phyloP scores from a whole-genome alignment of 2,329 filamentous ascomycete genomes.

The Cladophialophora carrionii region DNA sequence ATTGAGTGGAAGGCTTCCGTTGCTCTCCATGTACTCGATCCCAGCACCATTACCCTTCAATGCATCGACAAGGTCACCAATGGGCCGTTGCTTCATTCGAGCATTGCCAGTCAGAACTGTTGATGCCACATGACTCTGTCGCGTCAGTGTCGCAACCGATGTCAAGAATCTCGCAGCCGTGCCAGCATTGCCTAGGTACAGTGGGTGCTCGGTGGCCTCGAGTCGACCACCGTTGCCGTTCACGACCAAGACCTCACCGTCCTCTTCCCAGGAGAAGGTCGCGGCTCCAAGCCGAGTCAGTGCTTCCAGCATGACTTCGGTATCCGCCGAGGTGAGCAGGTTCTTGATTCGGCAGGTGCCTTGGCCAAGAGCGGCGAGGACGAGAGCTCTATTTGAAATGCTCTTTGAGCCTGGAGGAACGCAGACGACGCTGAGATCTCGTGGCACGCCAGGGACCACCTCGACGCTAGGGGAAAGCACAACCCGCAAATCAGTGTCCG shows the following conservation, averaged over 20 bases:
- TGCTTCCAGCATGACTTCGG: constrained; percentile 95
- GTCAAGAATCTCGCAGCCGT: constrained; percentile 95
- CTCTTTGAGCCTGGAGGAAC: constrained; percentile 95
- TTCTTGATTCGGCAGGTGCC: constrained; percentile 89
- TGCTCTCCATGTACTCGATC: constrained; percentile 81
- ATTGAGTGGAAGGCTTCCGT: constrained; percentile 80
- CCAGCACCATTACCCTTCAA: constrained; percentile 82
- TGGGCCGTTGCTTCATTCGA: constrained; percentile 93
- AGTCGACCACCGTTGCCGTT: constrained; percentile 88
- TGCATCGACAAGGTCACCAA: constrained; percentile 89
- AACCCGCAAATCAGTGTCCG: constrained; percentile 79
- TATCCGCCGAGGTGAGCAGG: constrained; percentile 92
- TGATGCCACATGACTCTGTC: constrained; percentile 63
- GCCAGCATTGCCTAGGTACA: constrained; percentile 95
- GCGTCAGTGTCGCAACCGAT: constrained; percentile 83
- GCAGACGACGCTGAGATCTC: constrained; percentile 69
- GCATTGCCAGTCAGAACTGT: constrained; percentile 90
- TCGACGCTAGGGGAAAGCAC: constrained; percentile 78
- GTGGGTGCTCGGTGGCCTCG: constrained; percentile 70
- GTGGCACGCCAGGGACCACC: constrained; percentile 72
- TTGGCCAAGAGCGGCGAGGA: constrained; percentile 86
- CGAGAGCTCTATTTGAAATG: constrained; percentile 90
- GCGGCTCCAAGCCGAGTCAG: constrained; percentile 81
- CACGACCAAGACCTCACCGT: constrained; percentile 87
- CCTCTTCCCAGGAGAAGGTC: constrained; percentile 89